phyloP scores from a whole-genome alignment of 2,329 filamentous ascomycete species.

The Acrocalymma vagum region DNA sequence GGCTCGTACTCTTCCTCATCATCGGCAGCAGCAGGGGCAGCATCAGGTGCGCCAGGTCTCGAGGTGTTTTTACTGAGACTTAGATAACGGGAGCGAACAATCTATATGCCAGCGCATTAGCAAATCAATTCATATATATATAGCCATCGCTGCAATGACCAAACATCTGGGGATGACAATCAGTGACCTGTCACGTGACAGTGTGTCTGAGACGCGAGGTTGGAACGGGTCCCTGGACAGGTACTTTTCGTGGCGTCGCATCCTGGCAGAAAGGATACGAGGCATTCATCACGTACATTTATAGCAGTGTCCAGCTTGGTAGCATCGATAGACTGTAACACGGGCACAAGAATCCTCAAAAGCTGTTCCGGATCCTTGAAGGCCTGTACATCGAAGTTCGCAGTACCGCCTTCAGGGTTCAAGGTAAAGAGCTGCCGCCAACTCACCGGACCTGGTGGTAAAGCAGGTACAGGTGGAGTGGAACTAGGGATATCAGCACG shows the following conservation, averaged over 20 bases:
- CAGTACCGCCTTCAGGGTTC: slow-evolving; percentile 76
- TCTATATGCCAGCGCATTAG: slow-evolving; percentile 32
- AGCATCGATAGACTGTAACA: slow-evolving; percentile 76
- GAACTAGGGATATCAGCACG: slow-evolving; percentile 57
- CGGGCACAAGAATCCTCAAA: slow-evolving; percentile 80
- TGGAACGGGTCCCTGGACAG: neutral
- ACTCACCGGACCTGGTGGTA: slow-evolving; percentile 79
- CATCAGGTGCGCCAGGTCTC: slow-evolving; percentile 33
- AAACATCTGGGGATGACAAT: too few species aligned
- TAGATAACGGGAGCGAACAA: slow-evolving; percentile 53
- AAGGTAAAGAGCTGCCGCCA: slow-evolving; percentile 88
- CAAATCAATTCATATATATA: slow-evolving; percentile 26
- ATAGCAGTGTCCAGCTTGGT: slow-evolving; percentile 76
- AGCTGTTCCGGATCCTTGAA: slow-evolving; percentile 77
- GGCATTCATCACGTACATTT: slow-evolving; percentile 61
- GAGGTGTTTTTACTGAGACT: slow-evolving; percentile 42
- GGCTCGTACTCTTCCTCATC: slow-evolving; percentile 96
- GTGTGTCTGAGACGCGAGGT: neutral
- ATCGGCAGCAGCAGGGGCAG: slow-evolving; percentile 58
- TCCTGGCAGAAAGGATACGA: neutral
- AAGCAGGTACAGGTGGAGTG: slow-evolving; percentile 68
- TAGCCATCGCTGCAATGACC: too few species aligned
- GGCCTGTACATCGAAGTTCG: slow-evolving; percentile 82
- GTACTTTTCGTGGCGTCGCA: neutral
- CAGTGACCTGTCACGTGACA: slow-evolving; percentile 11